Conservation (phyloP, 1,284 basidiomycete genomes). For the Cutaneotrichosporon sp. region DNA sequence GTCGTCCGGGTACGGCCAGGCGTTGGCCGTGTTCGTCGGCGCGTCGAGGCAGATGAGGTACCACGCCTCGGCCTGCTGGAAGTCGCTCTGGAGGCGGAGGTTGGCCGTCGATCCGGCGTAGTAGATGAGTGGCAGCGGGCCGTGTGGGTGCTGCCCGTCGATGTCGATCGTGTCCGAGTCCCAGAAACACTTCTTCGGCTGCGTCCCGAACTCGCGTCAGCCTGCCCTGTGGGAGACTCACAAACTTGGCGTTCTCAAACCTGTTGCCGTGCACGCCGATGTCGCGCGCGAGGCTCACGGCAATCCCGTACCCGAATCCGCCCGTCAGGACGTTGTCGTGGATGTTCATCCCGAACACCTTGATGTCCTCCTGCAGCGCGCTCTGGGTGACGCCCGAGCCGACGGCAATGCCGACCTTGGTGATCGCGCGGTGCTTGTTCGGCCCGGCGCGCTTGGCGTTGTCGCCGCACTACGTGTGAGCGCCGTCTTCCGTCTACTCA, state of each 20-base stretch:
- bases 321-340: background rate
- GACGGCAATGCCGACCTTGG: slow-evolving; percentile 55
- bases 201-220: background rate
- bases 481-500: background rate
- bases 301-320: background rate
- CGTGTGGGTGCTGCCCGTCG: background rate
- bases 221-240: background rate
- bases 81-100: background rate
- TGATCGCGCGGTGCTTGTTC: slow-evolving; percentile 37
- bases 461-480: slow-evolving; percentile 1
- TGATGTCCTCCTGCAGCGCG: background rate
- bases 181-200: background rate
- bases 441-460: slow-evolving; percentile 33
- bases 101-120: background rate
- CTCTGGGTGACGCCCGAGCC: slow-evolving; percentile 49
- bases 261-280: background rate
- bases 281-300: background rate
- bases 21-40: background rate
- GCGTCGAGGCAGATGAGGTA: background rate
- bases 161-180: background rate
- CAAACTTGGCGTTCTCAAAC: background rate
- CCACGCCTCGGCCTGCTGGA: slow-evolving; percentile 3
- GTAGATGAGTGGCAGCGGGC: background rate
- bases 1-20: too few species aligned
- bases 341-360: background rate